Base-by-base conservation (phyloP, 352 stramenopile species). In the Pythium dissotocum region DNA sequence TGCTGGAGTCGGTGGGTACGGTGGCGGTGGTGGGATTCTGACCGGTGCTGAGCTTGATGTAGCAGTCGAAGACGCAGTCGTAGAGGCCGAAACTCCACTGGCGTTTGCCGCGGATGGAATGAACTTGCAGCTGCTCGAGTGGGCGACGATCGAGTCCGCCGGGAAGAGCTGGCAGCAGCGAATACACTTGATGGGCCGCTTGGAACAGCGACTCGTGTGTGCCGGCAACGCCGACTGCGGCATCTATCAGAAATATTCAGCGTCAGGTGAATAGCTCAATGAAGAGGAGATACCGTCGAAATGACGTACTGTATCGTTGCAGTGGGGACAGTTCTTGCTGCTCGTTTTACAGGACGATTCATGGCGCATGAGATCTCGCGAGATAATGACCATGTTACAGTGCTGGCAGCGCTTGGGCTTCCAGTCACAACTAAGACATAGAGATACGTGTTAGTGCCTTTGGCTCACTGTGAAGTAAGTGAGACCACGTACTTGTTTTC, bases 381-480 rank as follows among this genome's bases (percentile, higher is more conserved):
- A 77, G 61, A 91, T 92, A 55, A 94, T 86, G 24, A 91, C 84
- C 86, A 91, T 92, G 62, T 90, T 92, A 71, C 83, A 94, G 60
- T 90, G 81, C 51, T 91, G 84, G 51, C 86, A 94, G 21, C 83
- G 81, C 67, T 83, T 87, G 0, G 86, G 86, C 52, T 88, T 87
- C 86, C 83, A 91, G 65, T 94, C 82, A 30, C 86, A 94, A 24
- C 82, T 92, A 58, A 26, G 2, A 4, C n/a, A 21, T 51, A 53
- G 6, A 42, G 10, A 66, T 5, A 42, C 36, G 7, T 10, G 36
- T 14, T 16, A 52, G 30, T 59, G 49, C 26, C 38, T 35, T 6
- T 54, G 48, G 18, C 48, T 10, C 7, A 54, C n/a, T 26, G n/a
- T 53, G 21, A 26, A 28, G 2, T 16, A 2, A 54, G 48, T 32